phyloP scores from a whole-genome alignment of 768 basidiomycete species.

The Symmetrospora coprosmae region DNA sequence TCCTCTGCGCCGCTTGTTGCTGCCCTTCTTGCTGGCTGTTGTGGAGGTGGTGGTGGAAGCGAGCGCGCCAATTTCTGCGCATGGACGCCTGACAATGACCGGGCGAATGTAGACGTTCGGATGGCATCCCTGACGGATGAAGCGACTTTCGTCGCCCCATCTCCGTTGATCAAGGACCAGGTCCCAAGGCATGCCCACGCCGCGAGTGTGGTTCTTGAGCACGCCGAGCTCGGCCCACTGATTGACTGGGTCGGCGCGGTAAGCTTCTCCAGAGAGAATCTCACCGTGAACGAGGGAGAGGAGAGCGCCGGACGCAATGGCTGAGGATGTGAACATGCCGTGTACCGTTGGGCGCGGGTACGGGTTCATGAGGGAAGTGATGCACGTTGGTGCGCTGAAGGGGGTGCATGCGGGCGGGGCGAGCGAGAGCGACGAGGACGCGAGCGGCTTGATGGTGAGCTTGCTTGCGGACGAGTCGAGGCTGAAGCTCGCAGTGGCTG shows the following conservation, averaged over 20 bases:
- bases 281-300: conserved; percentile 54
- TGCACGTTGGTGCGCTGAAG: conserved; percentile 22
- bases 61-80: background rate
- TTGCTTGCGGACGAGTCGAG: background rate
- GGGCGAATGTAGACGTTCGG: conserved; percentile 55
- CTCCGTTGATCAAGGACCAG: conserved; percentile 66
- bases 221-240: conserved; percentile 61
- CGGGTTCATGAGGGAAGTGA: conserved; percentile 26
- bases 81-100: conserved; percentile 39
- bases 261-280: conserved; percentile 53
- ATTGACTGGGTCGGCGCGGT: conserved; percentile 66
- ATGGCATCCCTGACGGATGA: conserved; percentile 52
- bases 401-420: conserved; percentile 26
- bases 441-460: conserved; percentile 29
- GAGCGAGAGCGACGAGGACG: conserved; percentile 25
- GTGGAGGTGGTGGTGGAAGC: background rate
- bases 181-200: conserved; percentile 58
- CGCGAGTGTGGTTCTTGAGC: conserved; percentile 69
- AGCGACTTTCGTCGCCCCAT: conserved; percentile 51
- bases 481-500: background rate
- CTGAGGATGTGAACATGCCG: conserved; percentile 50
- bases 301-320: conserved; percentile 46
- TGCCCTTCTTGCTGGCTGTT: background rate
- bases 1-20: background rate
- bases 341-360: conserved; percentile 38